Evolutionary conservation across 306 rosid genomes (phyloP), one percentile per base, ranked within the genome.

Genomic region (Sphenostylis stenocarpa): DNA sequence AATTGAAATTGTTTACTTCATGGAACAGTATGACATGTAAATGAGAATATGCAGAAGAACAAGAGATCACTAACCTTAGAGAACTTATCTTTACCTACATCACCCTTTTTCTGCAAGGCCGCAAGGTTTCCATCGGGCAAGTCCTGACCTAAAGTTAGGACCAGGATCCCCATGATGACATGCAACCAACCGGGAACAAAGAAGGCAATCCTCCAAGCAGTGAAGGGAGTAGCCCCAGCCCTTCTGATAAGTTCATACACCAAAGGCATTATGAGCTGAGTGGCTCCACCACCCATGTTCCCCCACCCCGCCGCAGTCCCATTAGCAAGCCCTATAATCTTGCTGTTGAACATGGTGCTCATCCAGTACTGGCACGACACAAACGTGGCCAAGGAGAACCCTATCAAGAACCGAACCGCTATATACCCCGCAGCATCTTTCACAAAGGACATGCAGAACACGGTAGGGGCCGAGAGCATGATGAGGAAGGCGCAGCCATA

Each of bases 221-320:
- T 88, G 65, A 87, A 90, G 24, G 90, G 90, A 43, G 96, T 86
- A 2, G 96, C 75, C 4, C 97, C 96, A 1, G 63, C 82, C 43
- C 73, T 84, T 5, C 61, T 31, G 7, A 91, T 87, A 14, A 90
- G 4, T 0, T 90, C 97, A 73, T 79, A 94, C 0, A 90, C 82
- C 80, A 91, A 20, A 0, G 98, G 98, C 98, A 94, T 94, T 26
- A 94, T 39, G 34, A 94, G 88, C 62, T 94, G 98, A 45, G 98
- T 91, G 14, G 94, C 98, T 10, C 98, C 94, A 36, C 98, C 96
- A 0, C 97, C 97, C 98, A 91, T 90, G 71, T 94, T 94, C 0
- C 98, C 98, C 98, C 98, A 94, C n/a, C 97, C 98, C 0, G 93
- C 97, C 0, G 96, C 93, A 0, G 97, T 91, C 7, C 98, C 98